These are phyloP conservation scores for Scedosporium aurantiacum DNA, from an alignment of 2,329 filamentous ascomycete species.

Conservation along the genomic window DNA sequence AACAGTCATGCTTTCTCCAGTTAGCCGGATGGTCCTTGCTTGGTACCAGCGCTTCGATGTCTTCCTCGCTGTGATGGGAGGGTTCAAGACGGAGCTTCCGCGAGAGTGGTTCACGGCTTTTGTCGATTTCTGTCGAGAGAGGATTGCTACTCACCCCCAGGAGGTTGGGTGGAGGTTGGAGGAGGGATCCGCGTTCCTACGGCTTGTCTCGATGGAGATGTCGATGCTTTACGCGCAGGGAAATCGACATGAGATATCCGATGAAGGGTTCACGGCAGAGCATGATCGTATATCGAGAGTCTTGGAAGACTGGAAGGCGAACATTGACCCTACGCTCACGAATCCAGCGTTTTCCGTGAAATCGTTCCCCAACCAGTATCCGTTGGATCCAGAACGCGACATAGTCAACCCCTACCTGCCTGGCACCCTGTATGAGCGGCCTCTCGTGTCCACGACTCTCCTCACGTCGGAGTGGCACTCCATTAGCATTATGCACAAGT, in stretches of 20 bases:
- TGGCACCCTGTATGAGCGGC: slow-evolving; percentile 57
- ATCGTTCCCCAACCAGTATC: slow-evolving; percentile 45
- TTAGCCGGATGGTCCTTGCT: slow-evolving; percentile 62
- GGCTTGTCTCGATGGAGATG: slow-evolving; percentile 70
- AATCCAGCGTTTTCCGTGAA: slow-evolving; percentile 52
- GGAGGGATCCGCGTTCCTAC: slow-evolving; percentile 52
- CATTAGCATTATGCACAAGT: slow-evolving; percentile 68
- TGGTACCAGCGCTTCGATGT: slow-evolving; percentile 91
- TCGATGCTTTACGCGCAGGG: slow-evolving; percentile 64
- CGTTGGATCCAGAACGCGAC: slow-evolving; percentile 43
- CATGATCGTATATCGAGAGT: slow-evolving; percentile 40
- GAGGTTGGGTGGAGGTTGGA: slow-evolving; percentile 58
- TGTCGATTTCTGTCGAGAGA: slow-evolving; percentile 50
- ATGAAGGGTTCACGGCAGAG: slow-evolving; percentile 53
- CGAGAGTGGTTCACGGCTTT: slow-evolving; percentile 67
- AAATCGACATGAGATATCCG: slow-evolving; percentile 50
- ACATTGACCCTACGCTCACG: slow-evolving; percentile 50
- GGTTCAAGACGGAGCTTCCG: slow-evolving; percentile 61
- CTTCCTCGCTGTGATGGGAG: slow-evolving; percentile 72
- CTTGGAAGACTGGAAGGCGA: slow-evolving; percentile 38
- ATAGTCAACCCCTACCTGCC: slow-evolving; percentile 65
- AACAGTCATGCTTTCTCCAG: slow-evolving; percentile 58
- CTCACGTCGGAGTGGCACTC: slow-evolving; percentile 68
- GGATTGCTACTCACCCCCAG: slow-evolving; percentile 46
- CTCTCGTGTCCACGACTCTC: slow-evolving; percentile 64